These are phyloP conservation scores for Cyberlindnera euphorbiiphila DNA, from an alignment of 805 yeast genomes.

Conservation along the genomic window DNA sequence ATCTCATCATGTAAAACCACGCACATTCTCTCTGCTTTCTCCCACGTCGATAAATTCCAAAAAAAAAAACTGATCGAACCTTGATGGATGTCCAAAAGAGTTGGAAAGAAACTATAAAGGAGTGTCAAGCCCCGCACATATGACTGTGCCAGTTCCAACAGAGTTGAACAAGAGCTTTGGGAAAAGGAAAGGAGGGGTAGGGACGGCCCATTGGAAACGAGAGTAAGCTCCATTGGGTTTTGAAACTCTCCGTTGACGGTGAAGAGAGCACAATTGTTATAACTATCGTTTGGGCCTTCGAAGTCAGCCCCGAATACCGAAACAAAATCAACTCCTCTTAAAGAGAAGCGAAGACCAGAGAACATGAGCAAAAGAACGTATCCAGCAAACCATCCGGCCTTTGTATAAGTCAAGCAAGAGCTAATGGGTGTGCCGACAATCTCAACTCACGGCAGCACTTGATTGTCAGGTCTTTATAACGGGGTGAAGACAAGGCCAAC, in stretches of 20 bases:
- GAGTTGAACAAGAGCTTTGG: slow-evolving; percentile 10
- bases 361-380: slow-evolving; percentile 2
- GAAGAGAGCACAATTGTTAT: slow-evolving; percentile 52
- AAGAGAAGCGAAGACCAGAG: slow-evolving; percentile 12
- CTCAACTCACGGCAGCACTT: background rate
- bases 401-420: slow-evolving; percentile 4
- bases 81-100: slow-evolving; percentile 6
- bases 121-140: slow-evolving; percentile 52
- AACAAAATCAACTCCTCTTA: slow-evolving; percentile 25
- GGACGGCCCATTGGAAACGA: slow-evolving; percentile 55
- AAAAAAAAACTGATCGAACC: background rate
- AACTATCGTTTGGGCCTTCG: slow-evolving; percentile 61
- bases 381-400: slow-evolving; percentile 7
- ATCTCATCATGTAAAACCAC: slow-evolving; percentile 64
- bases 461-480: slow-evolving; percentile 6
- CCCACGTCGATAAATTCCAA: background rate
- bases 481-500: slow-evolving; percentile 11
- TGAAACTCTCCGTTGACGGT: slow-evolving; percentile 13
- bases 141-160: slow-evolving; percentile 50
- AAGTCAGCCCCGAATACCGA: slow-evolving; percentile 57
- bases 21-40: background rate
- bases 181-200: slow-evolving; percentile 20
- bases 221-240: slow-evolving; percentile 90
- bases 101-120: slow-evolving; percentile 6
- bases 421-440: background rate